Conservation (phyloP, 768 basidiomycete species). For the Leccinellum rugosiceps region DNA sequence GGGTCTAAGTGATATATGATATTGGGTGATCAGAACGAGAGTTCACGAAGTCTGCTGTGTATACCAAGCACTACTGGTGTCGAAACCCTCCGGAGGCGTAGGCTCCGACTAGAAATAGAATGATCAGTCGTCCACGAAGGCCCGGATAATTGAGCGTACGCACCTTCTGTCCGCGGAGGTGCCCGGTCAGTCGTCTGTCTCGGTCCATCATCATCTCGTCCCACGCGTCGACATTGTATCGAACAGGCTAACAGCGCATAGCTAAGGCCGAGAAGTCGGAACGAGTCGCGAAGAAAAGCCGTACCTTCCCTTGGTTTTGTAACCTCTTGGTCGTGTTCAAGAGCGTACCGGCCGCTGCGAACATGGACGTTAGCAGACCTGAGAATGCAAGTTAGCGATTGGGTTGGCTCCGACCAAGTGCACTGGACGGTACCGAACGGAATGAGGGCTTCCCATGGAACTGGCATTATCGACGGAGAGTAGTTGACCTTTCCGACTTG, state of each 20-base stretch:
- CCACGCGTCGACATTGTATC: constrained; percentile 86
- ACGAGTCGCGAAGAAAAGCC: not conserved
- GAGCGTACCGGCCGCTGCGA: constrained; percentile 87
- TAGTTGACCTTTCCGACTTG: not conserved
- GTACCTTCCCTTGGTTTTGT: constrained; percentile 91
- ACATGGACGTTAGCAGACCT: constrained; percentile 87
- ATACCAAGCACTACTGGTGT: constrained; percentile 72
- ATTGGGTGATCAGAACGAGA: constrained; percentile 5
- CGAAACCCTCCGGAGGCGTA: constrained; percentile 64
- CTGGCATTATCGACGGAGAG: constrained; percentile 68
- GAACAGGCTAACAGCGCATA: constrained; percentile 55
- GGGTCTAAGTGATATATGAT: constrained; percentile 19
- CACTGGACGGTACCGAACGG: constrained; percentile 66
- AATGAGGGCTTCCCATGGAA: constrained; percentile 97
- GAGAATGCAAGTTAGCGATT: constrained; percentile 3
- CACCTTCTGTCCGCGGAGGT: constrained; percentile 81
- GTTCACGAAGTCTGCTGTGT: constrained; percentile 49
- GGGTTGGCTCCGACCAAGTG: no score
- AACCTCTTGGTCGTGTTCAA: constrained; percentile 72
- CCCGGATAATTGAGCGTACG: constrained; percentile 29
- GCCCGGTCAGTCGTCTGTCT: constrained; percentile 85
- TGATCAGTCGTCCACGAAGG: not conserved
- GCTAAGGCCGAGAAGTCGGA: not conserved
- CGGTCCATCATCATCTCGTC: constrained; percentile 96
- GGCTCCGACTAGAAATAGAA: constrained; percentile 53